phyloP scores from a whole-genome alignment of 1,139 yeast species.

The Kodamaea alishanica region DNA sequence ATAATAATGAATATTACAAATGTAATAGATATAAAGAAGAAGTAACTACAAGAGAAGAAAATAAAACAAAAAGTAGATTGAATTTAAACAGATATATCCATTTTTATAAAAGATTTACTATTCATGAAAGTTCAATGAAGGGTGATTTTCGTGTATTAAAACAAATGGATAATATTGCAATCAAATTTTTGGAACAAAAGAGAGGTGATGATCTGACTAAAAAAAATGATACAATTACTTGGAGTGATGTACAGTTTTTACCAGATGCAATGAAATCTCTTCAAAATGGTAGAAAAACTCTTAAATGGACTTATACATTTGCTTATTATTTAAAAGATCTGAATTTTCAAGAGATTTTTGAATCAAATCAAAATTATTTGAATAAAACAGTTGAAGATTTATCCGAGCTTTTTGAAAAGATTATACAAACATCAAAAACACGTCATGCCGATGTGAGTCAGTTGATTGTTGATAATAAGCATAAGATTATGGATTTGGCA shows the following conservation, averaged over 20 bases:
- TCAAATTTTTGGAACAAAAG: conserved; percentile 50
- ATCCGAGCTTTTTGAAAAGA: conserved; percentile 63
- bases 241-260: conserved; percentile 88
- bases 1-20: conserved; percentile 60
- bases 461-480: conserved; percentile 45
- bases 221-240: conserved; percentile 36
- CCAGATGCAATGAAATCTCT: conserved; percentile 66
- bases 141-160: conserved; percentile 65
- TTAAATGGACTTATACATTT: conserved; percentile 91
- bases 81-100: conserved; percentile 68
- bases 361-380: conserved; percentile 68
- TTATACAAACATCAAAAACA: conserved; percentile 42
- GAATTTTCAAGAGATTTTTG: conserved; percentile 58
- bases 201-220: conserved; percentile 12
- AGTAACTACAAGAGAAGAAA: conserved; percentile 24
- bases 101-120: conserved; percentile 70
- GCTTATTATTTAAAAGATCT: conserved; percentile 60
- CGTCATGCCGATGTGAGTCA: conserved; percentile 24
- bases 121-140: conserved; percentile 74
- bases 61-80: conserved; percentile 33
- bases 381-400: conserved; percentile 75
- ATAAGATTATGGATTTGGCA: conserved; percentile 48
- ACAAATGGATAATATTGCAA: conserved; percentile 62
- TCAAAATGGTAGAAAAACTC: conserved; percentile 66
- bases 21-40: conserved; percentile 55